phyloP scores from a whole-genome alignment of 768 basidiomycete genomes.

The Pleurotus tuoliensis region DNA sequence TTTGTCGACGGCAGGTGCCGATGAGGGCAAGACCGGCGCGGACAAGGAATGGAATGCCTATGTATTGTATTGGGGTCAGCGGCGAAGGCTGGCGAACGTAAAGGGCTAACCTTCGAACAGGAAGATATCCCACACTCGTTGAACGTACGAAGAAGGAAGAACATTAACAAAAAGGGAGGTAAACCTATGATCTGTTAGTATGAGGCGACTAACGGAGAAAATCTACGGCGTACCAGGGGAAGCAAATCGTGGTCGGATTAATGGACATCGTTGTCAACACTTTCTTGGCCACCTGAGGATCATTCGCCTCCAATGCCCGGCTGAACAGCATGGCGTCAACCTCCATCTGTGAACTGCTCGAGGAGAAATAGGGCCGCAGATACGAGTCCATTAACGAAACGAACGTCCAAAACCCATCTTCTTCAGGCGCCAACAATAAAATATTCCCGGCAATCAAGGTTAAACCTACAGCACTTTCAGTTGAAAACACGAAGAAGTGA shows the following conservation, averaged over 20 bases:
- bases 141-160: slow-evolving; percentile 60
- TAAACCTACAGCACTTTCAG: slow-evolving; percentile 41
- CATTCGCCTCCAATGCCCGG: slow-evolving; percentile 62
- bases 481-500: neutral
- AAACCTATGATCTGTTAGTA: slow-evolving; percentile 46
- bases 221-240: slow-evolving; percentile 49
- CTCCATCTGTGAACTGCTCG: slow-evolving; percentile 59
- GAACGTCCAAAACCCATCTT: slow-evolving; percentile 91
- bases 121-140: slow-evolving; percentile 82
- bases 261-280: slow-evolving; percentile 64
- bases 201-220: neutral
- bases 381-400: slow-evolving; percentile 83
- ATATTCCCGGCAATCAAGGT: slow-evolving; percentile 70
- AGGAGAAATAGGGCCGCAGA: slow-evolving; percentile 73
- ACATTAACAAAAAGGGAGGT: slow-evolving; percentile 65
- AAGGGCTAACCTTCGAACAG: slow-evolving; percentile 63
- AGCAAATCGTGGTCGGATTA: slow-evolving; percentile 51
- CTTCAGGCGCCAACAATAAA: slow-evolving; percentile 72
- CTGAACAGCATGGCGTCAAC: slow-evolving; percentile 72
- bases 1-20: slow-evolving; percentile 51
- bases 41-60: slow-evolving; percentile 63
- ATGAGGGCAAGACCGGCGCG: slow-evolving; percentile 71
- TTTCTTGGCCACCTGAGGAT: slow-evolving; percentile 59
- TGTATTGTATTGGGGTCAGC: neutral
- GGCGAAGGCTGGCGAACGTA: neutral